Conservation (phyloP, 306 rosid species). For the Acmispon strigosus region DNA sequence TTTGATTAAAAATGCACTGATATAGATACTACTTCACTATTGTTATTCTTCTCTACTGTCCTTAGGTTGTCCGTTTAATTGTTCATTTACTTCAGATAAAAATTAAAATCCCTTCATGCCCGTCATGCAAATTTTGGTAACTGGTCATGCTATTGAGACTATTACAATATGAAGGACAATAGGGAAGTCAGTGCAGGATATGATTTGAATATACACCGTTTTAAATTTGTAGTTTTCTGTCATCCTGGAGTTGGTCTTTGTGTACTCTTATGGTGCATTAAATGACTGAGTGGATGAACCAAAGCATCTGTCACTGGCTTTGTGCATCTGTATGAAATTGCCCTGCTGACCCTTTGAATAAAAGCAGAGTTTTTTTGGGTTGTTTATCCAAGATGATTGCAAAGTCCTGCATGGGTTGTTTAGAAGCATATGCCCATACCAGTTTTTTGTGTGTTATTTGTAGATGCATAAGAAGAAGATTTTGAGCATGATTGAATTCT, state of each 20-base stretch:
- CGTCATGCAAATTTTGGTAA: not conserved
- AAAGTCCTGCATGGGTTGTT: not conserved
- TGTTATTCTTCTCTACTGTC: constrained; percentile 3
- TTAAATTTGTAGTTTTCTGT: not conserved
- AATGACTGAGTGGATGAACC: constrained; percentile 11
- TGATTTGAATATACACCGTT: constrained; percentile 2
- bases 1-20: not conserved
- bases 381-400: constrained; percentile 1
- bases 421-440: not conserved
- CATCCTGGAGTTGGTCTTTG: not conserved
- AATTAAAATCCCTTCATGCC: not conserved
- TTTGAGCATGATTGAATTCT: constrained; percentile 3
- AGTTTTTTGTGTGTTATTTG: not conserved
- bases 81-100: not conserved
- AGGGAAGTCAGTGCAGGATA: not conserved
- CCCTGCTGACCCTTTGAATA: not conserved
- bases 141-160: not conserved
- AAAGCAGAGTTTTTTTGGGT: not conserved
- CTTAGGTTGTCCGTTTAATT: not conserved
- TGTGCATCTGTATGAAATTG: not conserved
- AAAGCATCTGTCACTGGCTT: not conserved
- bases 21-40: not conserved
- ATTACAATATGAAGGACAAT: not conserved
- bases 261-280: not conserved
- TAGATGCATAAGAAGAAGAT: not conserved